Evolutionary conservation across 768 basidiomycete genomes (phyloP).

Genomic region (Pholiota molesta): DNA sequence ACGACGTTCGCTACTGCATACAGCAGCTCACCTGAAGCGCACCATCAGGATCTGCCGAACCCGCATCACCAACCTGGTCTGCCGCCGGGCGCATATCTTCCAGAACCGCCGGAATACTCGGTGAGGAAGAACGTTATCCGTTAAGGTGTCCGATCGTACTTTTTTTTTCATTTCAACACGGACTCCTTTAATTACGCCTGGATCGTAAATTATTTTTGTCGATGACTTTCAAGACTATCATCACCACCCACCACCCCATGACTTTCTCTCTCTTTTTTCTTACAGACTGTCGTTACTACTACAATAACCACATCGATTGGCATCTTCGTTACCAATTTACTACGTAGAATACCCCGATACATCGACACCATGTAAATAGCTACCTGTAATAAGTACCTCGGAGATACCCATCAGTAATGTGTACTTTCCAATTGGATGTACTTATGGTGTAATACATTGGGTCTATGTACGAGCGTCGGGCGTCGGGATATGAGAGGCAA

Average conservation of each 20-base stretch:
- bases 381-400: constrained; percentile 4
- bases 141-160: background rate
- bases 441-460: background rate
- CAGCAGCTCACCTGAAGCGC: constrained; percentile 20
- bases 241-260: background rate
- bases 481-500: background rate
- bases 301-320: background rate
- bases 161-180: background rate
- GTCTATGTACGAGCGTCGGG: background rate
- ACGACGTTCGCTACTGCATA: constrained; percentile 27
- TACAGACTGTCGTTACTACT: constrained; percentile 1
- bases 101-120: background rate
- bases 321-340: constrained; percentile 1
- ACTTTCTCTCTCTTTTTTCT: background rate
- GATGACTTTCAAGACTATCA: constrained; percentile 1
- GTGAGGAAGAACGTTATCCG: background rate
- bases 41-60: background rate
- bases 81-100: background rate
- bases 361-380: background rate
- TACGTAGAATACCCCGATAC: background rate
- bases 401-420: constrained; percentile 1
- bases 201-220: background rate
- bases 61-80: background rate
- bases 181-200: background rate
- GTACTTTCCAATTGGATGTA: background rate